phyloP scores from a whole-genome alignment of 192 early-diverging fungal genomes.

The Chytriomyces confervae region DNA sequence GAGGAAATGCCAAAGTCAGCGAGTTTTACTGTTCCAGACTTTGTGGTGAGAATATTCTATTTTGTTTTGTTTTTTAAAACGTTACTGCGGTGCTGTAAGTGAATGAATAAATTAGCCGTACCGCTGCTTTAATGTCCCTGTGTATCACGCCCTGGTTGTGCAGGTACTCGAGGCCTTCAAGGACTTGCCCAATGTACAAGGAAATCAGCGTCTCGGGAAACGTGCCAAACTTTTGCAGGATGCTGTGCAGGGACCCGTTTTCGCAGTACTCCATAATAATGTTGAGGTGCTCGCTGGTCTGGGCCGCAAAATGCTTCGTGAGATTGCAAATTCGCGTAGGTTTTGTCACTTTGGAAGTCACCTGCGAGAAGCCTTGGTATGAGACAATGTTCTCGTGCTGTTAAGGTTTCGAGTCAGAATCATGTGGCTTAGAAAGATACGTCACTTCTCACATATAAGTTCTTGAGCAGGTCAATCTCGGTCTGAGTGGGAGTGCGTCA shows the following conservation, averaged over 20 bases:
- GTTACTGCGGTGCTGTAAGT: not conserved
- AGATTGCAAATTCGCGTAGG: not conserved
- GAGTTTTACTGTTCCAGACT: conserved; percentile 92
- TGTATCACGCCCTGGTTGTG: conserved; percentile 88
- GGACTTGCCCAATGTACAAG: conserved; percentile 85
- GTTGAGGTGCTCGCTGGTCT: conserved; percentile 48
- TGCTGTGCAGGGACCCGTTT: conserved; percentile 88
- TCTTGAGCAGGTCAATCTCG: conserved; percentile 58
- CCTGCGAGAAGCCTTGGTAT: conserved; percentile 51
- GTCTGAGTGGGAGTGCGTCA: conserved; percentile 26
- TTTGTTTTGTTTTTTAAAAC: not conserved
- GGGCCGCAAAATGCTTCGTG: too few relatives aligned
- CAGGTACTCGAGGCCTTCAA: conserved; percentile 87
- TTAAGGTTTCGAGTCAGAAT: not conserved
- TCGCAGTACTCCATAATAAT: conserved; percentile 70
- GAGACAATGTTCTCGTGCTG: conserved; percentile 60
- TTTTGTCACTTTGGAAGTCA: not conserved
- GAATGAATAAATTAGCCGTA: not conserved
- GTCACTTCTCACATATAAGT: conserved; percentile 46
- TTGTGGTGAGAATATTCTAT: conserved; percentile 92
- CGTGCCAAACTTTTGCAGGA: conserved; percentile 84
- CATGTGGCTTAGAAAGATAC: not conserved
- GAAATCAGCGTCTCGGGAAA: conserved; percentile 91
- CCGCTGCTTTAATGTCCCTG: conserved; percentile 90
- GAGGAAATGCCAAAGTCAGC: conserved; percentile 96